Evolutionary conservation across 768 basidiomycete species (phyloP), one percentile per base, ranked within the genome.

Genomic region (Tricholoma sp.): DNA sequence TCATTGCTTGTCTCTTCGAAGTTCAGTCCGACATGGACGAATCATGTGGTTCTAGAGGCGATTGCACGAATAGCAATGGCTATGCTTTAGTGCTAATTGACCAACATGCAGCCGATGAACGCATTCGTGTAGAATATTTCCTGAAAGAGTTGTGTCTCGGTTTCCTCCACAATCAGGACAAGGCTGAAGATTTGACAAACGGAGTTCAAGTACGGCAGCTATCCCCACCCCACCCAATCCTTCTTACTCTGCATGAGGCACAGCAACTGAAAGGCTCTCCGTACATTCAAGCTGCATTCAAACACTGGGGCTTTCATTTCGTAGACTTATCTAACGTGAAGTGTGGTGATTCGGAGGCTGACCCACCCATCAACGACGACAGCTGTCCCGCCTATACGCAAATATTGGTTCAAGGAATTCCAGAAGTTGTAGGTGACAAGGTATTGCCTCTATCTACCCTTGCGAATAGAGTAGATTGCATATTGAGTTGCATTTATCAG

Each of bases 61-160:
- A 43, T 21, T 18, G 41, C 11, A 45, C 52, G 11, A 55, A 51
- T 34, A 45, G 45, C 34, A 45, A 50, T 50, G 61, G 70, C 22
- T 62, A 62, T 49, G 61, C 69, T 27, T 79, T 98, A 29, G 76
- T 96, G 31, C 78, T 98, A 52, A 79, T 99, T 49, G 97, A 99
- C 74, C 97, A 99, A 70, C 97, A 99, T 68, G 97, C 97, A 11
- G 96, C 95, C n/a, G 93, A 97, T 67, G 97, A 99, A 71, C 85
- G 97, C 19, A 76, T 98, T 46, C 85, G 95, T 19, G 91, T 98
- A 57, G 97, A 99, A 72, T 72, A 75, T 24, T 89, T 91, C 68
- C 77, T 96, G 63, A 79, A 77, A 60, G 82, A 84, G 49, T 67
- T 94, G n/a, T 94, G 91, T 71, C 68, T 77, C 49, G 86, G 85